Conservation (phyloP, 1,284 basidiomycete genomes). For the Cutaneotrichosporon sp. region DNA sequence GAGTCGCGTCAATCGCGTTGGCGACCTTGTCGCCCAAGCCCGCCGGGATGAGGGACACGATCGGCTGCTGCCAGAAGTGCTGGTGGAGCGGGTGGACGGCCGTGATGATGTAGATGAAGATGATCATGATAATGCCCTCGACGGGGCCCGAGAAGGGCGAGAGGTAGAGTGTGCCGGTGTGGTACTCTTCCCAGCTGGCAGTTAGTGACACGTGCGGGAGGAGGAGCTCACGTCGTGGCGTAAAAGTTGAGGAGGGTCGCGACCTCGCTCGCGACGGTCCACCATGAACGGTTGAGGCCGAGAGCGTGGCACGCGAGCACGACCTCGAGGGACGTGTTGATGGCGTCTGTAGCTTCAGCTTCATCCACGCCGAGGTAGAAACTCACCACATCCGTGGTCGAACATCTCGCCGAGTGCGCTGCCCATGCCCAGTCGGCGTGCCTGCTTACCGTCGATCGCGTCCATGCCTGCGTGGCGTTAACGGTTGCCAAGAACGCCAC, state of each 20-base stretch:
- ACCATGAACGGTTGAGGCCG: constrained; percentile 89
- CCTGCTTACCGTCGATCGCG: constrained; percentile 72
- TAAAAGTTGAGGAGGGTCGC: constrained; percentile 92
- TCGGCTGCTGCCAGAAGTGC: constrained; percentile 61
- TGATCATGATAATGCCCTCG: constrained; percentile 88
- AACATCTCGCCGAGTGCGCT: constrained; percentile 86
- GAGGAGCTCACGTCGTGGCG: constrained; percentile 49
- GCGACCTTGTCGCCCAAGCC: constrained; percentile 19
- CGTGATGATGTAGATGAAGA: constrained; percentile 69
- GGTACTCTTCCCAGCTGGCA: constrained; percentile 82
- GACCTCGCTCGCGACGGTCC: constrained; percentile 83
- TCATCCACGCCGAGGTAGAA: neutral
- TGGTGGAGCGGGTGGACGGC: constrained; percentile 59
- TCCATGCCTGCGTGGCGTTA: constrained; percentile 43
- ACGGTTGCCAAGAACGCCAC: constrained; percentile 60
- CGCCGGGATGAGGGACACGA: constrained; percentile 31
- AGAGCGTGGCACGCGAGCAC: constrained; percentile 77
- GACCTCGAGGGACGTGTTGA: constrained; percentile 93
- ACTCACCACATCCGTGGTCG: constrained; percentile 70
- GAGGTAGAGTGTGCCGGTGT: constrained; percentile 84
- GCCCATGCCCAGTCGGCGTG: constrained; percentile 88
- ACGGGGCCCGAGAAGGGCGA: constrained; percentile 95
- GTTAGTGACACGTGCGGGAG: neutral
- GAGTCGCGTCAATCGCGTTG: constrained; percentile 23
- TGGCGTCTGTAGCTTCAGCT: constrained; percentile 58